These are phyloP conservation scores for Kernera saxatilis DNA, from an alignment of 345 rosid species.

Conservation along the genomic window DNA sequence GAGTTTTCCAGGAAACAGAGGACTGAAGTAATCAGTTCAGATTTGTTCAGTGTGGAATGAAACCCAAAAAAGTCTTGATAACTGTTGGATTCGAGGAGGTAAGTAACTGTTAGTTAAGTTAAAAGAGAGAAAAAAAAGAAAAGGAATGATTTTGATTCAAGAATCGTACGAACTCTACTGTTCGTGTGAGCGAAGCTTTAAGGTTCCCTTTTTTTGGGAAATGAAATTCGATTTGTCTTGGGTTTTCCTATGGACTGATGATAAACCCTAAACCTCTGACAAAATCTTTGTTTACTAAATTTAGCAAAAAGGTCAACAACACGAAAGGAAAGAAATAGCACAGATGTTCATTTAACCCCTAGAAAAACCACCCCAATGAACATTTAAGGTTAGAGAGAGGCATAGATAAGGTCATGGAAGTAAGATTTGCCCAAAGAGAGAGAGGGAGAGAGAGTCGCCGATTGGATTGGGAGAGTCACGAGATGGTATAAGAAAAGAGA, in stretches of 20 bases:
- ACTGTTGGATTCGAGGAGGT: background rate
- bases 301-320: background rate
- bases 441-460: background rate
- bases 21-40: background rate
- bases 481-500: background rate
- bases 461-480: constrained; percentile 12
- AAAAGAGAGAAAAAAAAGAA: background rate
- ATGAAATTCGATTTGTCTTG: background rate
- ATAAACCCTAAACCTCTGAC: constrained; percentile 24
- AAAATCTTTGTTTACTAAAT: constrained; percentile 13
- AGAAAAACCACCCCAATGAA: background rate
- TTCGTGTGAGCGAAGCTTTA: background rate
- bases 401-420: background rate
- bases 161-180: background rate
- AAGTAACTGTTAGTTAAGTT: background rate
- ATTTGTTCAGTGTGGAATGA: background rate
- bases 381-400: background rate
- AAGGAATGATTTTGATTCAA: background rate
- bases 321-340: background rate
- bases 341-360: background rate
- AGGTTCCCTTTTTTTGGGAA: constrained; percentile 1
- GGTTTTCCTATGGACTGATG: background rate
- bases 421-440: background rate
- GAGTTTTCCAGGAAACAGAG: background rate
- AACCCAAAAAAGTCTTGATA: background rate